Conservation (phyloP, 371 early-diverging fungal species). For the Circinella minor region DNA sequence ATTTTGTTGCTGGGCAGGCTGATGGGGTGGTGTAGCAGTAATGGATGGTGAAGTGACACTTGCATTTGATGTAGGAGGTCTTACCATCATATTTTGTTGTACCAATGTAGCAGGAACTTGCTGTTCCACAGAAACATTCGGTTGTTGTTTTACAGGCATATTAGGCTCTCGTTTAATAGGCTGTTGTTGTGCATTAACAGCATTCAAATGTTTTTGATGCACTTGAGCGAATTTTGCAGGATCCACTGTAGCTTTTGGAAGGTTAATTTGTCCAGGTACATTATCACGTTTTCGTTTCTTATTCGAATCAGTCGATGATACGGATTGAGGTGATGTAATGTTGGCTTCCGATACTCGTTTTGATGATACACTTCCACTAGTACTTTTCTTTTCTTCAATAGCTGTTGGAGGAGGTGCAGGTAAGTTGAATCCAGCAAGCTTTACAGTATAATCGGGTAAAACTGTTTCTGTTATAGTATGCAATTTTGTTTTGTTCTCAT, state of each 20-base stretch:
- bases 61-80: slow-evolving; percentile 10
- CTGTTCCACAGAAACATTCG: slow-evolving; percentile 1
- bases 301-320: slow-evolving; percentile 24
- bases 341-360: slow-evolving; percentile 12
- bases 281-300: slow-evolving; percentile 51
- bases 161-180: slow-evolving; percentile 12
- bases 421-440: slow-evolving; percentile 62
- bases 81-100: slow-evolving; percentile 2
- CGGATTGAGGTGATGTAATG: slow-evolving; percentile 36
- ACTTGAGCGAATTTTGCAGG: slow-evolving; percentile 37
- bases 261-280: slow-evolving; percentile 41
- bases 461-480: slow-evolving; percentile 46
- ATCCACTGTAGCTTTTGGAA: slow-evolving; percentile 47
- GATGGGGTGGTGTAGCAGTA: slow-evolving; percentile 13
- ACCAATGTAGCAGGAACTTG: slow-evolving; percentile 3
- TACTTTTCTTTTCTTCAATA: background rate
- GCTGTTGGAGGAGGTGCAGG: slow-evolving; percentile 28
- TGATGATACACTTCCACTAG: background rate
- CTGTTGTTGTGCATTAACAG: slow-evolving; percentile 16
- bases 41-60: background rate
- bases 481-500: slow-evolving; percentile 46
- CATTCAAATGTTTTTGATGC: slow-evolving; percentile 22
- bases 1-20: background rate
- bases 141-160: background rate
- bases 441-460: slow-evolving; percentile 46